Conservation (phyloP, 1,284 basidiomycete genomes). For the Dichomitus squalens region DNA sequence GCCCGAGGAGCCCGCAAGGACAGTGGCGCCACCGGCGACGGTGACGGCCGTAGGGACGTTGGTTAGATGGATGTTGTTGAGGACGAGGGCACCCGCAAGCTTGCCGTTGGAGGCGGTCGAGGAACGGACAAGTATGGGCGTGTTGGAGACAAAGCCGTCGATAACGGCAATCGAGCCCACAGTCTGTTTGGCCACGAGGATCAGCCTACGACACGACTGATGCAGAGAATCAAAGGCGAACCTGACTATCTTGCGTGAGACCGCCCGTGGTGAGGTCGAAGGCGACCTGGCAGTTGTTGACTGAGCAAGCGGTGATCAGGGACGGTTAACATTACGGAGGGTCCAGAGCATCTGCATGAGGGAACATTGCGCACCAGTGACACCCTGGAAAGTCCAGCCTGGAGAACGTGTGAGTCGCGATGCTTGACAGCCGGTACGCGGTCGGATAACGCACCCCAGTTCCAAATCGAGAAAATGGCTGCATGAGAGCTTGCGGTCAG, state of each 20-base stretch:
- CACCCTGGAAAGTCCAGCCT: slow-evolving; percentile 43
- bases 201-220: background rate
- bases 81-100: slow-evolving; percentile 52
- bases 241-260: slow-evolving; percentile 27
- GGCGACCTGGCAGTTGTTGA: slow-evolving; percentile 54
- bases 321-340: background rate
- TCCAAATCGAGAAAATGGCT: slow-evolving; percentile 47
- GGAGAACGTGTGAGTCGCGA: background rate
- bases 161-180: slow-evolving; percentile 62
- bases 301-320: slow-evolving; percentile 19
- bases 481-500: background rate
- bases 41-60: slow-evolving; percentile 58
- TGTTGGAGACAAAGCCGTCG: slow-evolving; percentile 56
- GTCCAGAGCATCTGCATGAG: background rate
- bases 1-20: slow-evolving; percentile 49
- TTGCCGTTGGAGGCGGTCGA: slow-evolving; percentile 35
- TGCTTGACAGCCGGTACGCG: background rate
- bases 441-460: slow-evolving; percentile 48
- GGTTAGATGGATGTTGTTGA: slow-evolving; percentile 57
- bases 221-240: slow-evolving; percentile 1
- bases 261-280: slow-evolving; percentile 54
- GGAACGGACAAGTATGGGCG: slow-evolving; percentile 41
- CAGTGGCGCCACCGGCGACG: slow-evolving; percentile 48
- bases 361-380: slow-evolving; percentile 37
- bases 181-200: slow-evolving; percentile 17